phyloP scores from a whole-genome alignment of 192 early-diverging fungal species.

The Globomyces pollinis-pini region DNA sequence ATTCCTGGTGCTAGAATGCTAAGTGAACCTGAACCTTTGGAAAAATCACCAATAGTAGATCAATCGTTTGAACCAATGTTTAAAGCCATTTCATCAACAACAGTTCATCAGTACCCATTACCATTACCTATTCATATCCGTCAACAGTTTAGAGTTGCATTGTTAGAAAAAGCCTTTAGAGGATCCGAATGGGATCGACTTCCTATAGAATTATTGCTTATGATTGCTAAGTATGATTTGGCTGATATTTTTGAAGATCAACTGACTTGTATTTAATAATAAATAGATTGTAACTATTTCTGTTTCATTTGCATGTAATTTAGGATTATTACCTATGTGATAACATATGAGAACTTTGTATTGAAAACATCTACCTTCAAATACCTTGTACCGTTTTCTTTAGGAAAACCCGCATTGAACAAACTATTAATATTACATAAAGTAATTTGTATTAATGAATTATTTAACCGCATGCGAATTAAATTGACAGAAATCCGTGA shows the following conservation, averaged over 20 bases:
- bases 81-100: background rate
- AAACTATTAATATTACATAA: too few species aligned
- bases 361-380: too few species aligned
- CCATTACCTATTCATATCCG: background rate
- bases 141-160: background rate
- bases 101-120: background rate
- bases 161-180: background rate
- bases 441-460: too few species aligned
- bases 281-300: too few species aligned
- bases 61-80: background rate
- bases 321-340: too few species aligned
- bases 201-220: background rate
- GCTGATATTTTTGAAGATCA: background rate
- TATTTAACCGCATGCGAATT: too few species aligned
- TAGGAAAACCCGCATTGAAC: too few species aligned
- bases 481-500: too few species aligned
- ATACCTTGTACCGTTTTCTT: too few species aligned
- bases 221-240: background rate
- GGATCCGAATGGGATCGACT: background rate
- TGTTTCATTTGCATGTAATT: too few species aligned
- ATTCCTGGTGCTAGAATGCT: background rate
- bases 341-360: too few species aligned
- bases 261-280: too few species aligned
- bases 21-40: background rate
- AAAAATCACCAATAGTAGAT: background rate